Evolutionary conservation across 2,329 filamentous ascomycete genomes (phyloP).

Genomic region (Aspergillus tanneri): DNA sequence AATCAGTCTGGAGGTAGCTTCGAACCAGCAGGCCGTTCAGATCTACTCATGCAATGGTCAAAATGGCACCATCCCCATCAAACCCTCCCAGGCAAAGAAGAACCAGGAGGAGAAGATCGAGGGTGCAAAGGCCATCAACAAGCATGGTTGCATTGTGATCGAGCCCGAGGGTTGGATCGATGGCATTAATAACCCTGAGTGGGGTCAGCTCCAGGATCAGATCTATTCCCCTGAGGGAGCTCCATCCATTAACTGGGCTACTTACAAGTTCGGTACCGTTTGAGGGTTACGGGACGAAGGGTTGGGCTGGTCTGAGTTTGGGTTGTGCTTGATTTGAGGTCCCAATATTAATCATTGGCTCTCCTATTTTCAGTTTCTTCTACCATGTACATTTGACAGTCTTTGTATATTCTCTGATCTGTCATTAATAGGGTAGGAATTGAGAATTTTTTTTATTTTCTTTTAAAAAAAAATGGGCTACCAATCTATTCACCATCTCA

Average conservation of each 20-base stretch:
- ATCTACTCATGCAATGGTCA: constrained; percentile 79
- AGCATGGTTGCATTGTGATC: constrained; percentile 85
- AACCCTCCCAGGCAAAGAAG: constrained; percentile 46
- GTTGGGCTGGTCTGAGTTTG: too few relatives aligned
- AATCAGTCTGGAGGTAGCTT: constrained; percentile 76
- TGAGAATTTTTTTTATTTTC: too few relatives aligned
- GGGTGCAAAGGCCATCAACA: constrained; percentile 45
- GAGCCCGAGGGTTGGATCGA: constrained; percentile 95
- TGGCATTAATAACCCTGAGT: constrained; percentile 86
- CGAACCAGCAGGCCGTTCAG: constrained; percentile 84
- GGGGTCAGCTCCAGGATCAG: constrained; percentile 61
- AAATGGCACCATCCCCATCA: constrained; percentile 60
- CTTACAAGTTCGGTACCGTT: constrained; percentile 46
- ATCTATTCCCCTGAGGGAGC: constrained; percentile 42
- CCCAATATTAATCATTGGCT: too few relatives aligned
- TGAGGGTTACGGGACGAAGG: constrained; percentile 16
- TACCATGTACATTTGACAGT: too few relatives aligned
- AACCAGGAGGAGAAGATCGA: constrained; percentile 58
- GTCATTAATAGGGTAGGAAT: too few relatives aligned
- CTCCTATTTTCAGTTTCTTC: too few relatives aligned
- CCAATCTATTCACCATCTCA: too few relatives aligned
- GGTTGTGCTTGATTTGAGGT: too few relatives aligned
- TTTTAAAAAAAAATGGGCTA: too few relatives aligned
- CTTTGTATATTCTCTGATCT: too few relatives aligned
- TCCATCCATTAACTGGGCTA: constrained; percentile 45